A percentile compares a stretch with the other conserved stretches of the same genome.
phyloP scores from a whole-genome alignment of 169 alveolate species.

The Prorocentrum cordatum region DNA sequence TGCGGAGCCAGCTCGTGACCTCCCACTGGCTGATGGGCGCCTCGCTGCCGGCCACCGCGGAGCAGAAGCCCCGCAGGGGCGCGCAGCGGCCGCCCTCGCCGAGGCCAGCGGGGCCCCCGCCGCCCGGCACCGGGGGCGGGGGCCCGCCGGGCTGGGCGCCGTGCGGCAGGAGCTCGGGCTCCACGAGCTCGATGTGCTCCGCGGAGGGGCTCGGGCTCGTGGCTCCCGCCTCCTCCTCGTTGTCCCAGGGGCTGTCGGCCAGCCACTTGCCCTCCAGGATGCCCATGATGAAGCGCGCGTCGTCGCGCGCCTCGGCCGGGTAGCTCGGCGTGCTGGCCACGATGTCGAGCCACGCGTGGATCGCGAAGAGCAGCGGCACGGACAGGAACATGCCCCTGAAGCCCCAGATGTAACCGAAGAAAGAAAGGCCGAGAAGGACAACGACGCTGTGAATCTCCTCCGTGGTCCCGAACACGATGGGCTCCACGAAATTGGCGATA shows the following conservation, averaged over 20 bases:
- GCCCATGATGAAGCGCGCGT: conserved; percentile 54
- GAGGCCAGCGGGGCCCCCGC: neutral
- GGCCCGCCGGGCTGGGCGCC: neutral
- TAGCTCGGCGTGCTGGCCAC: conserved; percentile 1
- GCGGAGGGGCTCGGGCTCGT: neutral
- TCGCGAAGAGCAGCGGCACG: conserved; percentile 65
- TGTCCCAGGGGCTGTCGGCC: conserved; percentile 37
- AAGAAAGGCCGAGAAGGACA: conserved; percentile 49
- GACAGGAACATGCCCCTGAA: conserved; percentile 57
- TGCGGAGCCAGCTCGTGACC: too few relatives aligned
- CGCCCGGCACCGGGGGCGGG: neutral
- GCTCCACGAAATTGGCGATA: conserved; percentile 61
- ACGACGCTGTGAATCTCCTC: conserved; percentile 69
- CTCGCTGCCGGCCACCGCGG: too few relatives aligned
- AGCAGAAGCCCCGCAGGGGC: neutral
- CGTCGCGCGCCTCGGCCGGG: conserved; percentile 15
- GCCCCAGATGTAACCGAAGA: conserved; percentile 67
- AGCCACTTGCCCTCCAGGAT: conserved; percentile 59
- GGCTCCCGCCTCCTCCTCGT: conserved; percentile 1
- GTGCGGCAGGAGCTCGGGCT: neutral
- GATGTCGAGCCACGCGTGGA: conserved; percentile 34
- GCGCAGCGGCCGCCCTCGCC: neutral
- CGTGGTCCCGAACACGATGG: conserved; percentile 33
- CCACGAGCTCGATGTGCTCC: neutral
- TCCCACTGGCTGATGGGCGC: too few relatives aligned